Base-by-base conservation (phyloP, 306 rosid genomes). In the Fragaria ananassa region DNA sequence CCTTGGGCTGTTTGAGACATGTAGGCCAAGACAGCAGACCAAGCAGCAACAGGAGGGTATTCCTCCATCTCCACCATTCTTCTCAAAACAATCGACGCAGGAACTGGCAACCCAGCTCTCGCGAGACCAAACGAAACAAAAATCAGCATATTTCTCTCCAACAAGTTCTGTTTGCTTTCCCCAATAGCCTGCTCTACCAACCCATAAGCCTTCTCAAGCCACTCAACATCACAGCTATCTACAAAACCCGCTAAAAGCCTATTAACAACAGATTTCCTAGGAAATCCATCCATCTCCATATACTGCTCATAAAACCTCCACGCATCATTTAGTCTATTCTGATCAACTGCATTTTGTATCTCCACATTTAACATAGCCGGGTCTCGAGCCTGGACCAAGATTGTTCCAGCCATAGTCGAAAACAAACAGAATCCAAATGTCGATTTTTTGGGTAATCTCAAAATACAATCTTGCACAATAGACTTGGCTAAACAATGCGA, bases 371-470 rank as follows among this genome's bases (percentile, higher is more conserved):
- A 61, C n/a, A 29, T 61, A 15, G 21, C 41, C 11, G 67, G 41
- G 67, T 61, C 67, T 61, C 67, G 67, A 61, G 67, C 67, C 67
- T 61, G 67, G 42, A 61, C 67, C 67, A 29, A 61, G 67, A 61
- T 61, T 29, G 67, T 61, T 61, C 67, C 67, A 13, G 67, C 67
- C 67, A 61, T 31, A 29, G 67, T 29, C 4, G 67, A 29, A 61
- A 61, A 61, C 17, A 10, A 27, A 61, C 67, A 3, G 0, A 29
- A 19, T 61, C 15, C 42, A 61, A 1, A 13, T 61, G 1, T 2
- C 2, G 67, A 13, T 6, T 5, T 61, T 27, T 15, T 61, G 42
- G 42, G n/a, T 2, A 61, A 29, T 61, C 19, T 5, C 39, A 61
- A 61, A 61, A 13, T 2, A 29, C 37, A 13, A 61, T 61, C 66